Base-by-base conservation (phyloP, 1,284 basidiomycete genomes). In the Ustilago esculenta region DNA sequence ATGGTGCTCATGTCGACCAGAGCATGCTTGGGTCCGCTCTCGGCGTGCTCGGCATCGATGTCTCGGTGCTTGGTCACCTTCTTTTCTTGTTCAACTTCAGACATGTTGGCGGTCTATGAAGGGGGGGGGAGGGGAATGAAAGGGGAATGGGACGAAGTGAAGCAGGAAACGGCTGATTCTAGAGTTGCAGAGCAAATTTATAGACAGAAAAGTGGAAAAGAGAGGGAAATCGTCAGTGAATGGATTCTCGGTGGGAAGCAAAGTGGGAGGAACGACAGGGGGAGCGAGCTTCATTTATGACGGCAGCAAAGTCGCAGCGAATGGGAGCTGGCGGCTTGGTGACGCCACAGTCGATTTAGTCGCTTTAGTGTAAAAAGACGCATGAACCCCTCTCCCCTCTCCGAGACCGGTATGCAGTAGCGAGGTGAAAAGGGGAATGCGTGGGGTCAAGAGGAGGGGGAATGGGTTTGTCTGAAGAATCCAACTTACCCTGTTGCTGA, bases 1-100 rank as follows among this genome's bases (percentile, higher is more conserved):
- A 94, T 93, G 49, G 81, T 81, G 67, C 77, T 78, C 82, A 83
- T 83, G 72, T 83, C 82, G 39, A 83, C 82, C 37, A 82, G 76
- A 27, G 81, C 82, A 54, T 81, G 81, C 72, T 79, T 70, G 64
- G 69, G 61, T 27, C 50, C 72, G 36, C 27, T 68, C 49, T 49
- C 59, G 48, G 35, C 66, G 44, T 75, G 72, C 67, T 73, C 70
- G 35, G 43, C 70, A 44, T 75, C 67, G 30, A 74, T 70, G 56
- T 74, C 69, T 34, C 72, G 68, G 54, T 74, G 70, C 57, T 61
- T 69, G 54, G 65, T 55, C 18, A 51, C 56, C 72, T 61, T 74
- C 65, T 72, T 72, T 41, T 72, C 65, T 39, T 72, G 58, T 21
- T 54, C 47, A 40, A 67, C 54, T 27, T 57, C 54, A 29, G 69